Conservation (phyloP, 2,329 filamentous ascomycete genomes). For the Cladosporium colombiae region DNA sequence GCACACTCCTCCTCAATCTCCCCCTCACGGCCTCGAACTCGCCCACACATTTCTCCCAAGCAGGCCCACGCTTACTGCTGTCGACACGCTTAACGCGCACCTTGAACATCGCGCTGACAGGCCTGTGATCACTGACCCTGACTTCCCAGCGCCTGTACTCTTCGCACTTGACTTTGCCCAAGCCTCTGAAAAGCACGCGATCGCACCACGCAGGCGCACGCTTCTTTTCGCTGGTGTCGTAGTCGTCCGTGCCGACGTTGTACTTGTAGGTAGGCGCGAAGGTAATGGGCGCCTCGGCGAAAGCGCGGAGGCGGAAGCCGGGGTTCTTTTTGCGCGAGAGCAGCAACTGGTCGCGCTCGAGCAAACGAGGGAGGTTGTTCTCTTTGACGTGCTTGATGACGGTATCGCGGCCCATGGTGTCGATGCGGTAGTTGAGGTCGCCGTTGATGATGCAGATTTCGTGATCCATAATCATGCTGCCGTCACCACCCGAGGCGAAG, state of each 20-base stretch:
- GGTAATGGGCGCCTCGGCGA: conserved; percentile 85
- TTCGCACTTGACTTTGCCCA: conserved; percentile 79
- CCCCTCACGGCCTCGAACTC: conserved; percentile 72
- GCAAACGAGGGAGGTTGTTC: conserved; percentile 78
- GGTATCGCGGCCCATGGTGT: conserved; percentile 91
- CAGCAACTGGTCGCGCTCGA: conserved; percentile 91
- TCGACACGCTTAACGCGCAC: conserved; percentile 82
- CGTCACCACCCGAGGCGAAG: conserved; percentile 90
- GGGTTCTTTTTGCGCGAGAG: conserved; percentile 87
- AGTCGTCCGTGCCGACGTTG: conserved; percentile 90
- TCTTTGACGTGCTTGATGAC: conserved; percentile 83
- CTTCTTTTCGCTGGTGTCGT: conserved; percentile 87
- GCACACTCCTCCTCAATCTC: conserved; percentile 69
- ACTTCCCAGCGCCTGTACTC: conserved; percentile 91
- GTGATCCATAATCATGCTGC: conserved; percentile 91
- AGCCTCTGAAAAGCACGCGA: conserved; percentile 79
- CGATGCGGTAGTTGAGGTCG: conserved; percentile 96
- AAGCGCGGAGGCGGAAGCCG: conserved; percentile 82
- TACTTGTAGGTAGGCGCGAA: conserved; percentile 99
- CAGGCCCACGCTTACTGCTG: conserved; percentile 58
- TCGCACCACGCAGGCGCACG: conserved; percentile 96
- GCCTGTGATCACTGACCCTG: conserved; percentile 85
- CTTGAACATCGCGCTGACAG: conserved; percentile 82
- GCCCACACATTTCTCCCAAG: conserved; percentile 42
- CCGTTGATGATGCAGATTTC: conserved; percentile 97